A percentile compares a stretch with the other conserved stretches of the same genome.
Evolutionary conservation across 2,329 filamentous ascomycete species (phyloP).

Genomic region (Fusarium clavum): DNA sequence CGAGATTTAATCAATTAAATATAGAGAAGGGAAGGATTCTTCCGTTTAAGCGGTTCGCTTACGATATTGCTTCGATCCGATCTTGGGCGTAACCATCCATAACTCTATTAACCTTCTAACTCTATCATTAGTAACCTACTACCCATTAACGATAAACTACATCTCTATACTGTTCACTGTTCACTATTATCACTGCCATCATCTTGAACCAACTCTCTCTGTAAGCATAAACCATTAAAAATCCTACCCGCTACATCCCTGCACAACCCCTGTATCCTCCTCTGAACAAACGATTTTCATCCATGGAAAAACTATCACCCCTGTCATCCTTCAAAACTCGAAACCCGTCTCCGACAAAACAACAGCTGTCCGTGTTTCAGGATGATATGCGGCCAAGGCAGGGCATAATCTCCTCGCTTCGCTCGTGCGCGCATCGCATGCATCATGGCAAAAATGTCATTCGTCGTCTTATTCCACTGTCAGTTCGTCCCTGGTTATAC

Average conservation of each 20-base stretch:
- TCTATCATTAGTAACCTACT: not conserved
- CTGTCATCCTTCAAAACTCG: constrained; percentile 13
- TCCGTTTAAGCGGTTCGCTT: not conserved
- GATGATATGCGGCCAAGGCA: constrained; percentile 14
- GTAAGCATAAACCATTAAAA: constrained; percentile 9
- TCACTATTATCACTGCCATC: not conserved
- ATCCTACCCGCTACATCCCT: not conserved
- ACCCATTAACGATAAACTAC: not conserved
- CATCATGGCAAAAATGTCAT: constrained; percentile 14
- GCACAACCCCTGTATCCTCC: not conserved
- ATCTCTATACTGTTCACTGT: not conserved
- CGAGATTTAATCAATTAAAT: constrained; percentile 3
- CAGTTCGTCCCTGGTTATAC: constrained; percentile 8
- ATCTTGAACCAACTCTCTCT: not conserved
- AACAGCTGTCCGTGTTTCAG: constrained; percentile 30
- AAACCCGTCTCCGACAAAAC: constrained; percentile 33
- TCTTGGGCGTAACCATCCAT: not conserved
- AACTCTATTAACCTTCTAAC: not conserved
- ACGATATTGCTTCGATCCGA: not conserved
- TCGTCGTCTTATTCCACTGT: constrained; percentile 5
- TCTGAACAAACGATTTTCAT: constrained; percentile 25
- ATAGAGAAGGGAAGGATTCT: not conserved
- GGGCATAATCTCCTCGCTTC: not conserved
- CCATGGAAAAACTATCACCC: constrained; percentile 38
- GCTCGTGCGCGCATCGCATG: not conserved